A percentile compares a stretch with the other conserved stretches of the same genome.
These are phyloP conservation scores for Aureoboletus auriporus DNA, from an alignment of 768 basidiomycete species.

Conservation along the genomic window DNA sequence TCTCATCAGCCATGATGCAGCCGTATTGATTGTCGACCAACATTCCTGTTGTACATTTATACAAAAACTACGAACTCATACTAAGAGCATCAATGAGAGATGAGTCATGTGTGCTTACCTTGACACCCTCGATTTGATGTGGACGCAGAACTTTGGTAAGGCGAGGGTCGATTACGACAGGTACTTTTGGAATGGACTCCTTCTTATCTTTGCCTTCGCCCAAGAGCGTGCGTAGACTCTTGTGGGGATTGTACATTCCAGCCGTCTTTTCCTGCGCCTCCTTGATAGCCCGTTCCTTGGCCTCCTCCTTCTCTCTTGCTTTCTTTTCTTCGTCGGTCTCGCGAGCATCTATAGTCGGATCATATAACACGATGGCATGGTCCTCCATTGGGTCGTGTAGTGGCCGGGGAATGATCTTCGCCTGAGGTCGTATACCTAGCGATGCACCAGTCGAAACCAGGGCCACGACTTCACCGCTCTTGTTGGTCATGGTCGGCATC, in stretches of 20 bases:
- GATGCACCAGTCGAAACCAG: conserved; percentile 62
- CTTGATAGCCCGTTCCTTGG: conserved; percentile 55
- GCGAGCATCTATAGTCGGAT: conserved; percentile 90
- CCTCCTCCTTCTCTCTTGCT: conserved; percentile 71
- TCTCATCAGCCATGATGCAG: conserved; percentile 99
- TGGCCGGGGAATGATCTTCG: conserved; percentile 82
- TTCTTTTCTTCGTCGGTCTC: conserved; percentile 85
- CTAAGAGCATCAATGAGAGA: not conserved
- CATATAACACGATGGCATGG: conserved; percentile 95
- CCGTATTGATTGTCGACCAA: conserved; percentile 86
- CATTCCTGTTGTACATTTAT: conserved; percentile 92
- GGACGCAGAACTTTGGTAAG: conserved; percentile 86
- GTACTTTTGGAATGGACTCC: conserved; percentile 69
- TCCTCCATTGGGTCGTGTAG: conserved; percentile 98
- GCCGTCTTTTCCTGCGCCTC: conserved; percentile 67
- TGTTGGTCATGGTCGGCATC: conserved; percentile 75
- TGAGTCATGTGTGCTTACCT: conserved; percentile 47
- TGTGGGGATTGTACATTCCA: conserved; percentile 86
- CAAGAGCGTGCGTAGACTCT: conserved; percentile 75
- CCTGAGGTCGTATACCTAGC: conserved; percentile 80
- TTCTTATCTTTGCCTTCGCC: conserved; percentile 71
- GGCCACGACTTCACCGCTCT: conserved; percentile 59
- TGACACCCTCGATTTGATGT: conserved; percentile 98
- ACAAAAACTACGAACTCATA: conserved; percentile 70
- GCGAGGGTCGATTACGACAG: conserved; percentile 93